phyloP scores from a whole-genome alignment of 1,139 yeast genomes.

The Yamadazyma triangularis region DNA sequence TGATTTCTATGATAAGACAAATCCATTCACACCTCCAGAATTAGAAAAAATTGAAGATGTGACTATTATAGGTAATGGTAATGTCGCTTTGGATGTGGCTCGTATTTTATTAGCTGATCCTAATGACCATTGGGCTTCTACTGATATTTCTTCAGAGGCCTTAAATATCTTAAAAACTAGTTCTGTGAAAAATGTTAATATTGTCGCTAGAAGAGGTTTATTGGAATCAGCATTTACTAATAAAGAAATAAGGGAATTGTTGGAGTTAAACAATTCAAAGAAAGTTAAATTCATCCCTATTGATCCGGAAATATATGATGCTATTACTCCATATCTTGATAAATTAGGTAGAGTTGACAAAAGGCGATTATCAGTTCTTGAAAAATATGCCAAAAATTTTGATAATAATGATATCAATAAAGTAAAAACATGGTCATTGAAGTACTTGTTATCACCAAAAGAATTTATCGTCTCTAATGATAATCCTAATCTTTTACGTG shows the following conservation, averaged over 20 bases:
- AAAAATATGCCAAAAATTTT: slow-evolving; percentile 43
- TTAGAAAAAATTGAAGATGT: slow-evolving; percentile 61
- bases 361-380: slow-evolving; percentile 61
- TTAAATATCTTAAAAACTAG: slow-evolving; percentile 47
- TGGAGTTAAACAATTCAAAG: slow-evolving; percentile 51
- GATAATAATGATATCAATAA: slow-evolving; percentile 11
- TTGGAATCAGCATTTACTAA: slow-evolving; percentile 85
- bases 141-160: slow-evolving; percentile 73
- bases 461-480: slow-evolving; percentile 36
- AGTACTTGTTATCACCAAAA: slow-evolving; percentile 65
- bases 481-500: slow-evolving; percentile 33
- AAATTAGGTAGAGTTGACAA: slow-evolving; percentile 61
- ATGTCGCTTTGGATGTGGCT: slow-evolving; percentile 93
- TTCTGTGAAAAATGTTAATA: slow-evolving; percentile 55
- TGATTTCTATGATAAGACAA: slow-evolving; percentile 31
- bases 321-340: slow-evolving; percentile 30
- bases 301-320: slow-evolving; percentile 37
- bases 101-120: slow-evolving; percentile 65
- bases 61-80: slow-evolving; percentile 91
- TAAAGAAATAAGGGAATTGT: slow-evolving; percentile 82
- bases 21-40: slow-evolving; percentile 39
- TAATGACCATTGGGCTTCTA: slow-evolving; percentile 51
- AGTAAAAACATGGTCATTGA: slow-evolving; percentile 56
- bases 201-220: slow-evolving; percentile 85
- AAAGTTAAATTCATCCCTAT: slow-evolving; percentile 56